Conservation (phyloP, 306 rosid genomes). For the Comarum palustre region DNA sequence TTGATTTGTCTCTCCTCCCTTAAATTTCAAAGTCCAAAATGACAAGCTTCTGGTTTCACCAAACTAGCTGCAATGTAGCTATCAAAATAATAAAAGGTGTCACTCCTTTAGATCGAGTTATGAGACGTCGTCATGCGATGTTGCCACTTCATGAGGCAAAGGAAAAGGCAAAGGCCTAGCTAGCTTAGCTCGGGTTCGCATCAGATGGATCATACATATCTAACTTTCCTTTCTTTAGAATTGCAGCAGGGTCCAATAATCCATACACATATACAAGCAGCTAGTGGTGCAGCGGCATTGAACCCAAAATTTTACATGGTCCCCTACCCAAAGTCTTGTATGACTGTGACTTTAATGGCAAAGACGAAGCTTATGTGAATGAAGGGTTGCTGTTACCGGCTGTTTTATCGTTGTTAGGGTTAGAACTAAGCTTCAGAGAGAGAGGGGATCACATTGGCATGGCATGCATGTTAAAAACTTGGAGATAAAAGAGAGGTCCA, state of each 20-base stretch:
- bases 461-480: conserved; percentile 23
- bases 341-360: conserved; percentile 62
- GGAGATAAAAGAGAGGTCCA: conserved; percentile 19
- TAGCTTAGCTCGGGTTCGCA: conserved; percentile 35
- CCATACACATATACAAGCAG: not conserved
- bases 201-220: conserved; percentile 33
- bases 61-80: not conserved
- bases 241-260: conserved; percentile 16
- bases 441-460: not conserved
- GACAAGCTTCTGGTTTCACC: not conserved
- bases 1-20: too few species aligned
- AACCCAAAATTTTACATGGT: conserved; percentile 39
- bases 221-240: conserved; percentile 21
- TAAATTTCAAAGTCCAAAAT: conserved; percentile 3
- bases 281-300: conserved; percentile 56
- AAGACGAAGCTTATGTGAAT: conserved; percentile 41
- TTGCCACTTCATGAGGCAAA: conserved; percentile 54
- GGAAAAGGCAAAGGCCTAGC: conserved; percentile 17
- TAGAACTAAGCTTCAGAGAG: conserved; percentile 28
- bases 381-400: conserved; percentile 34
- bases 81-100: conserved; percentile 23
- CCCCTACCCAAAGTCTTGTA: conserved; percentile 41
- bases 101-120: conserved; percentile 28
- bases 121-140: conserved; percentile 65
- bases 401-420: conserved; percentile 23